Conservation (phyloP, 73 alveolate species). For the Symbiodinium pilosum region DNA sequence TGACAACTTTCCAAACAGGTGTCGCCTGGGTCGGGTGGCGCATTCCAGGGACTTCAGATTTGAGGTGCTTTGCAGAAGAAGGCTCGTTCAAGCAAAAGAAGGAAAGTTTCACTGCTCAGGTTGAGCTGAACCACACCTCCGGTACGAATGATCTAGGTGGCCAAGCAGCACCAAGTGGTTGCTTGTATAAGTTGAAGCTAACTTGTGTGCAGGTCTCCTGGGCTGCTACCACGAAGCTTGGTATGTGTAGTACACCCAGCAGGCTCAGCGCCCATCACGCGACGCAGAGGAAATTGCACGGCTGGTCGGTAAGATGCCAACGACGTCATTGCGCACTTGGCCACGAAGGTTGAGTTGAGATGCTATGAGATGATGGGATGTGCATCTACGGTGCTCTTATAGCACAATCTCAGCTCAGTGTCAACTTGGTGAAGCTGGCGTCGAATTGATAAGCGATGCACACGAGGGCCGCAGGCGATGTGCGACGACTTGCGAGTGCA, state of each 20-base stretch:
- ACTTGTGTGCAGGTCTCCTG: not conserved
- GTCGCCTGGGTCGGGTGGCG: constrained; percentile 9
- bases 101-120: not conserved
- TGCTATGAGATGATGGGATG: too few relatives aligned
- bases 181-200: not conserved
- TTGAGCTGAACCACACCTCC: not conserved
- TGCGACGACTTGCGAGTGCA: too few relatives aligned
- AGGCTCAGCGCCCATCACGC: not conserved
- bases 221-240: constrained; percentile 8
- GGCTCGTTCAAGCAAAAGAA: not conserved
- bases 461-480: too few relatives aligned
- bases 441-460: too few relatives aligned
- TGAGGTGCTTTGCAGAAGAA: not conserved
- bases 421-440: too few relatives aligned
- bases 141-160: not conserved
- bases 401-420: too few relatives aligned
- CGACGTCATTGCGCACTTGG: too few relatives aligned
- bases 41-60: not conserved
- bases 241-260: not conserved
- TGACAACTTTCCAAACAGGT: too few relatives aligned
- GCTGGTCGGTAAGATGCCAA: too few relatives aligned
- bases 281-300: not conserved
- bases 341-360: too few relatives aligned
- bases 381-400: too few relatives aligned
- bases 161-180: not conserved